phyloP scores from a whole-genome alignment of 176 grass and related monocot species.

The Eleusine indica region DNA sequence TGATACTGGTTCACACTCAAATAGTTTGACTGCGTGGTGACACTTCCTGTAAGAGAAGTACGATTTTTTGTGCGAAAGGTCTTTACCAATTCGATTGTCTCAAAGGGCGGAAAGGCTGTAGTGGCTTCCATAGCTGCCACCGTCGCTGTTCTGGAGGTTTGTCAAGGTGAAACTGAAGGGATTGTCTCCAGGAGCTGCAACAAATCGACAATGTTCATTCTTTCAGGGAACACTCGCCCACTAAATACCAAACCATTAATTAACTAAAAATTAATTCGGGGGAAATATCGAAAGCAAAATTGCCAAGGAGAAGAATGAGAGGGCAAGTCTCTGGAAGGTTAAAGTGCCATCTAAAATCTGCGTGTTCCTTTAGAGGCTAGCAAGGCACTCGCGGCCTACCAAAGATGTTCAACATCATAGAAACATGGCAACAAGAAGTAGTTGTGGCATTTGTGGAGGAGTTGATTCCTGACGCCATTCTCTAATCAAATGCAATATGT shows the following conservation, averaged over 20 bases:
- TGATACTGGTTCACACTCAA: not conserved
- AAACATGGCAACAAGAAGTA: no score
- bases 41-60: not conserved
- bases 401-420: no score
- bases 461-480: no score
- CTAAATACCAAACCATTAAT: not conserved
- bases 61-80: not conserved
- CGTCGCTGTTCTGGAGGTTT: slow-evolving; percentile 27
- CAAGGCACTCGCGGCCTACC: no score
- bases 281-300: no score
- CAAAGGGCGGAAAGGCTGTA: slow-evolving; percentile 50
- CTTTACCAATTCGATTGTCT: slow-evolving; percentile 49
- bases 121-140: slow-evolving; percentile 37
- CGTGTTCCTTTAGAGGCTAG: no score
- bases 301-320: no score
- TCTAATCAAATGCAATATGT: no score
- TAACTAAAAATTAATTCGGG: no score
- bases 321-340: no score
- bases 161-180: slow-evolving; percentile 44
- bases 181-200: slow-evolving; percentile 36
- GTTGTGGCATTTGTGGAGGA: no score
- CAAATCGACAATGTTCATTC: not conserved
- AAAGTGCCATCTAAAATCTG: no score
- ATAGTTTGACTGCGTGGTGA: not conserved
- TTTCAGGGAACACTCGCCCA: not conserved